These are phyloP conservation scores for Cercospora sesami DNA, from an alignment of 2,329 filamentous ascomycete genomes.

Conservation along the genomic window DNA sequence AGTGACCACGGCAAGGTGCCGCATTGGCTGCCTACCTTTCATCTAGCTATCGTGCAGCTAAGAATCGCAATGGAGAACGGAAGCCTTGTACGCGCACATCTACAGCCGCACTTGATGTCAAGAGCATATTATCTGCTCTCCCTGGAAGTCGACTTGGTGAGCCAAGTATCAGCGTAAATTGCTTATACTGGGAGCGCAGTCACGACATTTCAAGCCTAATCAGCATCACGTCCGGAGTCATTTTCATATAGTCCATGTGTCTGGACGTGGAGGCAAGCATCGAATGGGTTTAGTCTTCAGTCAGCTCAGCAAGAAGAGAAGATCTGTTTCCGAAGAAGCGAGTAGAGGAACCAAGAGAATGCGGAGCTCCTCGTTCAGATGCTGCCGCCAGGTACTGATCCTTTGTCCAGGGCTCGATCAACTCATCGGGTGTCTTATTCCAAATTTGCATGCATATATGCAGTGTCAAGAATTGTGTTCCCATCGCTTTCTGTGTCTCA, in stretches of 20 bases:
- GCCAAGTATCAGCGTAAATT: background rate
- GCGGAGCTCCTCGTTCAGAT: background rate
- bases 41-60: background rate
- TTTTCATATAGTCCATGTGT: too few species aligned
- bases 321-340: background rate
- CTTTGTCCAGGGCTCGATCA: background rate
- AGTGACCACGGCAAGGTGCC: background rate
- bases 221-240: too few species aligned
- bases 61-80: background rate
- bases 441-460: background rate
- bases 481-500: background rate
- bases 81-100: background rate
- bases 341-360: background rate
- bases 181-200: background rate
- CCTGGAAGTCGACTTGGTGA: background rate
- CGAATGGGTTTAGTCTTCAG: too few species aligned
- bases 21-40: background rate
- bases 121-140: background rate
- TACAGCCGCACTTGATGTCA: background rate
- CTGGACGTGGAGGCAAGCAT: too few species aligned
- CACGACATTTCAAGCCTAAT: too few species aligned
- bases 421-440: background rate
- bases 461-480: background rate
- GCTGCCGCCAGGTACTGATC: background rate
- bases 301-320: background rate